phyloP scores from a whole-genome alignment of 208 protist species.

The Acanthamoeba triangularis region DNA sequence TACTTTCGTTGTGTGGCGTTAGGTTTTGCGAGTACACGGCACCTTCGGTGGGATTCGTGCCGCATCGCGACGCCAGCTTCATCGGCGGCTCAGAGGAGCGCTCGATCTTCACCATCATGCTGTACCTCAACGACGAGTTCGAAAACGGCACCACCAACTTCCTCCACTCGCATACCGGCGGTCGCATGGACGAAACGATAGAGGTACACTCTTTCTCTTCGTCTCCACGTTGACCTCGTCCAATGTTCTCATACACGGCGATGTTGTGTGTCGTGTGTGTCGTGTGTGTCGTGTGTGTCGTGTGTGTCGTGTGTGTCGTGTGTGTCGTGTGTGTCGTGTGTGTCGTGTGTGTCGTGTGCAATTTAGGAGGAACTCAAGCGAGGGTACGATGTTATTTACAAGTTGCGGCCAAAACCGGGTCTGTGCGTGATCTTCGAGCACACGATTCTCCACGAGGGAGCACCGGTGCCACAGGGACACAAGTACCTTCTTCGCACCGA shows the following conservation, averaged over 20 bases:
- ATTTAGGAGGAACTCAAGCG: conserved; percentile 6
- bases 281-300: background rate
- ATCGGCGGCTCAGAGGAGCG: background rate
- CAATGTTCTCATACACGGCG: no score
- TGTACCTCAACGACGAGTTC: conserved; percentile 71
- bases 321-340: background rate
- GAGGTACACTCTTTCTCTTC: background rate
- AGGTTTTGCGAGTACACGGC: conserved; percentile 8
- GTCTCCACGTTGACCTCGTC: background rate
- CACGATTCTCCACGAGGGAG: conserved; percentile 40
- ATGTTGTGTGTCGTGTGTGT: no score
- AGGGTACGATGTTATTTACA: background rate
- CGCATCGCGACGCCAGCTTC: conserved; percentile 66
- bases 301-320: background rate
- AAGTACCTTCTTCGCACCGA: conserved; percentile 63
- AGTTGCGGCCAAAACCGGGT: conserved; percentile 29
- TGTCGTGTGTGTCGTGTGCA: no score
- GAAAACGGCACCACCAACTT: conserved; percentile 65
- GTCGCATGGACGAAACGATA: background rate
- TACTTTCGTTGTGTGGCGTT: background rate
- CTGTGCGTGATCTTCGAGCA: conserved; percentile 57
- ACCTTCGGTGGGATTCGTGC: conserved; percentile 34
- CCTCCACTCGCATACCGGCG: conserved; percentile 1
- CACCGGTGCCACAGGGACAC: background rate
- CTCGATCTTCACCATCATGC: conserved; percentile 63